Evolutionary conservation across 805 yeast species (phyloP), one percentile per base, ranked within the genome.

Genomic region (Candida ulmi): DNA sequence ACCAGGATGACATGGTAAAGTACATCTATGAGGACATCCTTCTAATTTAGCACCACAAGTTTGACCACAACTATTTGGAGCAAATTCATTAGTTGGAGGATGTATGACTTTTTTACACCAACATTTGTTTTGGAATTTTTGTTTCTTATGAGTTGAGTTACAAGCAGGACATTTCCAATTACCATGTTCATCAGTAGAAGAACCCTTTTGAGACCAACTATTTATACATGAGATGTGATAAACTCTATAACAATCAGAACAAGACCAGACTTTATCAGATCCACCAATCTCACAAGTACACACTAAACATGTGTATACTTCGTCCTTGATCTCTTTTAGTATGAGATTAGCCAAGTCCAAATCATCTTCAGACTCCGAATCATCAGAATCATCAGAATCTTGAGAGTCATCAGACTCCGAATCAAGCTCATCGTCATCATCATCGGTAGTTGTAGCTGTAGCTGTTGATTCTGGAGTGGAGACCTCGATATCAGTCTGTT

Each of bases 121-220:
- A 55, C 97, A 88, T 1, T 75, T 75, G 58, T 75, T 81, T 30
- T 59, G 71, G 46, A 61, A 71, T 28, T 86, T 88, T 33, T 73
- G 68, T 51, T 63, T 52, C 43, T 44, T 51, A 37, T 61, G 65
- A 37, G 66, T 76, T 35, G 61, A 66, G 61, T 78, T 87, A 58
- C 95, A 85, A 3, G 84, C 74, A 1, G 96, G 96, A 60, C 97
- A 88, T 51, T 88, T 71, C 96, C 96, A 88, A 30, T 70, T 66
- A 36, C 72, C 74, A 33, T 71, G 69, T 1, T 61, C 63, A 26
- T 76, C 76, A 1, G 85, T 80, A 7, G 85, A 74, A 2, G 84
- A 75, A 5, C 90, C 90, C 44, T 84, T 70, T 18, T 65, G 59
- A 3, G 96, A 91, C 99, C 99, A 93, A 47, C 82, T 87, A 36